Evolutionary conservation across 2,329 filamentous ascomycete species (phyloP).

Genomic region (Ophiosphaerella narmari): DNA sequence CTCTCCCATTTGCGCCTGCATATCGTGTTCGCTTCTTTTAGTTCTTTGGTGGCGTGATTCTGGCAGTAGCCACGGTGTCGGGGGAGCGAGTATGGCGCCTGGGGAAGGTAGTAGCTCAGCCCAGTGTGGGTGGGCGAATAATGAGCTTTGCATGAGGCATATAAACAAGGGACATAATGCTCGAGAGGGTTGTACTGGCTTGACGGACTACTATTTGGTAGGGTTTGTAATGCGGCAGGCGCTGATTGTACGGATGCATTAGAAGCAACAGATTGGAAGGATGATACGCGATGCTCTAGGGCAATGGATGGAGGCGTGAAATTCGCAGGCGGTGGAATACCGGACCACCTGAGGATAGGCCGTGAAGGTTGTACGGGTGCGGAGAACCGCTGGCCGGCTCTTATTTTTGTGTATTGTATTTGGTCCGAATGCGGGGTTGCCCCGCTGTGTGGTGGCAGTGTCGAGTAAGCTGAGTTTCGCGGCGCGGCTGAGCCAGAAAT

Average conservation of each 20-base stretch:
- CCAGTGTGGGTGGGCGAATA: conserved; percentile 30
- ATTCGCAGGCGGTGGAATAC: conserved; percentile 19
- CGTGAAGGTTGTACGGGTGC: conserved; percentile 11
- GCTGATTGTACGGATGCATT: conserved; percentile 21
- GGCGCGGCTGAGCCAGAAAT: conserved; percentile 7
- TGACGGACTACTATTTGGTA: conserved; percentile 7
- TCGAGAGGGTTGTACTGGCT: conserved; percentile 36
- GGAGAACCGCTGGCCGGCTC: conserved; percentile 17
- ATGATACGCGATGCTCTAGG: conserved; percentile 19
- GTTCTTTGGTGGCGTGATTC: conserved; percentile 31
- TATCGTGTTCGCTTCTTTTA: conserved; percentile 26
- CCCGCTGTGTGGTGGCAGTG: conserved; percentile 9
- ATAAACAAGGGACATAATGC: conserved; percentile 38
- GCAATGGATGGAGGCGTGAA: conserved; percentile 16
- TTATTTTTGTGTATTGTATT: conserved; percentile 6
- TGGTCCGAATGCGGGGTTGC: conserved; percentile 9
- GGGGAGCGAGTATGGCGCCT: conserved; percentile 32
- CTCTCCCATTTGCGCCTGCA: conserved; percentile 34
- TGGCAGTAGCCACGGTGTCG: conserved; percentile 36
- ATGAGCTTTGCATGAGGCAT: conserved; percentile 27
- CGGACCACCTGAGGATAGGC: conserved; percentile 18
- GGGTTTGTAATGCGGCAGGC: conserved; percentile 14
- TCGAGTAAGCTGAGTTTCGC: conserved; percentile 9
- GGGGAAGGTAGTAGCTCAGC: conserved; percentile 33
- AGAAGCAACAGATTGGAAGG: conserved; percentile 25